Base-by-base conservation (phyloP, 768 basidiomycete species). In the Macrolepiota dolichaula region DNA sequence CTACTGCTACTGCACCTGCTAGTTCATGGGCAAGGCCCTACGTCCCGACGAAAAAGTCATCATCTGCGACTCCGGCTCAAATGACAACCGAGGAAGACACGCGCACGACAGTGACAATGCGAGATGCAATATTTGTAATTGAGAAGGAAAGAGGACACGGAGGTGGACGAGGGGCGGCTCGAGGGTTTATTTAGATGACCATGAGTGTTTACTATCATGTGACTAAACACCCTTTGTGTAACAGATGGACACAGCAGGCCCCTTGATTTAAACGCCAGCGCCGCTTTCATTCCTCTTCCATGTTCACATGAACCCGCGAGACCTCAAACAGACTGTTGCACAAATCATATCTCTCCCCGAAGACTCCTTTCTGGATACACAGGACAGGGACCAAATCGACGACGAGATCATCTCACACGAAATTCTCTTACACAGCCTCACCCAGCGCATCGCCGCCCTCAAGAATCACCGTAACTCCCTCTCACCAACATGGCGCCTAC, bases 61-160 rank as follows among this genome's bases (percentile, higher is more conserved):
- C 37, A 40, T 51, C 50, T 37, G 53, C 46, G 35, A 55, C 56
- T 15, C 47, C 57, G 11, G 19, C 53, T 40, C 36, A 40, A 9
- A 27, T 54, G 25, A 32, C 54, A 9, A 52, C 50, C 6, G 60
- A 57, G 12, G 65, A 66, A 19, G 65, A 66, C 3, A 75, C 79
- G 25, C 86, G 80, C 67, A 88, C 83, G 64, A 55, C 73, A 11
- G 77, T 95, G 54, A 92, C 88, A 2, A 76, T 93, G 74, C 77
- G 86, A 38, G 94, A 96, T 74, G 88, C 91, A 2, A 79, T 95
- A 80, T 95, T 94, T 71, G 92, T 92, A 11, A 78, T 96, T 58
- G 89, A 91, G 70, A 88, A 85, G 67, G 92, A 94, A 72, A 75
- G 85, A 50, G 91, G 91, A 4, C 92, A 94, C 70, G 92, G 92